Percentiles rank a stretch among this genome's conserved stretches.
phyloP scores from a whole-genome alignment of 139 green algal genomes.

The Closterium sp. region DNA sequence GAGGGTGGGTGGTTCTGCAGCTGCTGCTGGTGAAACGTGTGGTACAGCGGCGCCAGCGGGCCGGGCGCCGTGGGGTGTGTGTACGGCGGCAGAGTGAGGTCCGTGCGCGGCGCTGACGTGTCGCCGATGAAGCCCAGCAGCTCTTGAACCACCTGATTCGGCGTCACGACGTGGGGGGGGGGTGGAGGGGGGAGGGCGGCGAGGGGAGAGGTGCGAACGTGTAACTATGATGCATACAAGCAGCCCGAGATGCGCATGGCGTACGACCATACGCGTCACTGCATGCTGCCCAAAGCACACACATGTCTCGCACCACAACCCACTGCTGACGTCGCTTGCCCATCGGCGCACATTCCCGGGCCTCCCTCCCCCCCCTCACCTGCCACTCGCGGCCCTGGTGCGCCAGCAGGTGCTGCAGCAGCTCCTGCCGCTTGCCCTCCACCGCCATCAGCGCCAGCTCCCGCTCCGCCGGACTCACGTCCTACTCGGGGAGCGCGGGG shows the following conservation, averaged over 20 bases:
- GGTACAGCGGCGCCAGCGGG: neutral
- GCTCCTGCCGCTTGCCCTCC: neutral
- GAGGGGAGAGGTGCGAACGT: neutral
- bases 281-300: neutral
- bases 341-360: neutral
- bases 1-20: neutral
- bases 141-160: neutral
- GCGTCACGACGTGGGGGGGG: neutral
- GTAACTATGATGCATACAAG: neutral
- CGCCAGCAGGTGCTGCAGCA: neutral
- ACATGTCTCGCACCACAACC: neutral
- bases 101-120: neutral
- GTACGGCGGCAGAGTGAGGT: neutral
- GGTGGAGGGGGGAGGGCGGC: neutral
- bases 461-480: neutral
- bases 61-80: neutral
- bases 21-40: neutral
- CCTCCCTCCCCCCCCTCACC: neutral
- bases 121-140: neutral
- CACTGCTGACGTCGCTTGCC: neutral
- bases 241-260: neutral
- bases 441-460: neutral
- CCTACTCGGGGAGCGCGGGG: neutral
- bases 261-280: neutral
- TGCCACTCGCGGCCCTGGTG: neutral